Percentiles rank a stretch among this genome's conserved stretches.
phyloP scores from a whole-genome alignment of 2,329 filamentous ascomycete species.

The Cytospora leucostoma region DNA sequence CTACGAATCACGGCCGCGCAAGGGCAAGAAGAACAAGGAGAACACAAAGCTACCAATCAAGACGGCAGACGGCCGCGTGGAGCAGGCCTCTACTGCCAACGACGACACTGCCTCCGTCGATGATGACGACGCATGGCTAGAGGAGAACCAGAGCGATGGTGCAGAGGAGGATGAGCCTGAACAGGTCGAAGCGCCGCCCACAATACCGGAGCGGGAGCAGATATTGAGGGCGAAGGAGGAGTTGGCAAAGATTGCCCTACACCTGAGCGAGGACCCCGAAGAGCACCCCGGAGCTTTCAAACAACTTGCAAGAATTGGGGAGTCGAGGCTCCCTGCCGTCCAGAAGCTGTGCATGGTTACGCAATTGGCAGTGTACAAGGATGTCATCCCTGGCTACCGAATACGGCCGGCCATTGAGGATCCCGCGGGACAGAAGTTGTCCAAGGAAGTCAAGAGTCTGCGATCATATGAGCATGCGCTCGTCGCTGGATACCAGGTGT shows the following conservation, averaged over 20 bases:
- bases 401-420: constrained; percentile 82
- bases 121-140: constrained; percentile 65
- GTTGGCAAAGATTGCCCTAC: constrained; percentile 75
- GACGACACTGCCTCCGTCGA: constrained; percentile 61
- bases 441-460: constrained; percentile 84
- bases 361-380: constrained; percentile 89
- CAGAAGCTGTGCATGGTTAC: constrained; percentile 85
- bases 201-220: constrained; percentile 74
- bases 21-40: constrained; percentile 70
- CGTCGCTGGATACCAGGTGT: constrained; percentile 80
- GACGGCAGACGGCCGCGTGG: constrained; percentile 73
- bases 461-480: constrained; percentile 86
- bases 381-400: constrained; percentile 93
- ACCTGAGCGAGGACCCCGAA: constrained; percentile 90
- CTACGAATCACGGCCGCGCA: constrained; percentile 80
- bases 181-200: constrained; percentile 52
- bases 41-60: constrained; percentile 82
- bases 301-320: constrained; percentile 71
- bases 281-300: constrained; percentile 83
- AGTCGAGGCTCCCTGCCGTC: constrained; percentile 69
- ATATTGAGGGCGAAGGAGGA: constrained; percentile 90
- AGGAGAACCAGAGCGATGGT: constrained; percentile 60
- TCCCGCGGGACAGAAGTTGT: constrained; percentile 75
- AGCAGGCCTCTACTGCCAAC: constrained; percentile 47
- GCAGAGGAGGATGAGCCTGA: constrained; percentile 45